Base-by-base conservation (phyloP, 1,139 yeast genomes). In the Candida pseudoviswanathii region DNA sequence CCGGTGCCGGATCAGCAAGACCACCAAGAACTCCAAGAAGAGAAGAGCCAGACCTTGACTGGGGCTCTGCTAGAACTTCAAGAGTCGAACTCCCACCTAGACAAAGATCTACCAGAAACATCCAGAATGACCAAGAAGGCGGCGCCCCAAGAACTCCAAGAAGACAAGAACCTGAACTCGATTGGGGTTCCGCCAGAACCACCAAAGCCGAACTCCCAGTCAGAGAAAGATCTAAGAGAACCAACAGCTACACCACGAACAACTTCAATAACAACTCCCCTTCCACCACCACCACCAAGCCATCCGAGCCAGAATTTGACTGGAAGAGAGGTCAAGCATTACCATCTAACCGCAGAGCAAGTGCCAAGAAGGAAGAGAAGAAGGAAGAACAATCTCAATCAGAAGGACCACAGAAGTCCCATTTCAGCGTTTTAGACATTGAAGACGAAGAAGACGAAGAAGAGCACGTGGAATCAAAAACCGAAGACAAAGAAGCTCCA, bases 351-450 rank as follows among this genome's bases (percentile, higher is more conserved):
- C 58, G 68, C 58, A 51, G 57, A 40, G 7, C 42, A 16, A 41
- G 48, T 57, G 47, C 44, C 25, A 37, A 38, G 34, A 48, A 46
- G n/a, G 38, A 50, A 3, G 44, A 54, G 32, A 53, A 51, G 45
- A 60, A 59, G 32, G 64, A 63, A 30, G 67, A 62, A 36, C 61
- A 63, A 54, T 65, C 61, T 56, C 70, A 68, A 46, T 76, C 71
- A 44, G 65, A 67, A 53, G 72, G 69, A 54, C 78, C 79, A 46
- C 80, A 79, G 62, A 80, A 81, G 65, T 83, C 90, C 16, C 68
- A 79, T 27, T 90, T 78, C 64, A 81, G 84, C 54, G 89, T 89
- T 38, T 78, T 90, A 66, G 77, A 82, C 47, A 73, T 76, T 50
- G 51, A 50, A 44, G 92, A 86, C 46, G 73, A 64, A 39, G 77